Percentiles rank a stretch among this genome's conserved stretches.
These are phyloP conservation scores for Tardiomyces depauwii DNA, from an alignment of 1,139 yeast genomes.

Conservation along the genomic window DNA sequence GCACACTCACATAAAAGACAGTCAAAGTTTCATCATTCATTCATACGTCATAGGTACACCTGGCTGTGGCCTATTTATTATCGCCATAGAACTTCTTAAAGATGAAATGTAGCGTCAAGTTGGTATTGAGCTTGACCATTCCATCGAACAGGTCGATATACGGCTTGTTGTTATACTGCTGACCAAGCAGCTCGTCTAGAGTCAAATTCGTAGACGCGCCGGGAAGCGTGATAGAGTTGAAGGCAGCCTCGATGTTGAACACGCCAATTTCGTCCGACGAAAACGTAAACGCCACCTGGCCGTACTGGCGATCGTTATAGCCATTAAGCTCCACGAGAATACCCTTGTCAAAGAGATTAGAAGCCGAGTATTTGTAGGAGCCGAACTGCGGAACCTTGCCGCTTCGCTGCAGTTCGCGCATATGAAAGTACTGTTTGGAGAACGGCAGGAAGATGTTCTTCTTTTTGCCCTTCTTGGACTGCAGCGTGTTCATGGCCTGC, in stretches of 20 bases:
- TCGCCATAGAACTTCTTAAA: slow-evolving; percentile 56
- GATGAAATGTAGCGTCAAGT: slow-evolving; percentile 52
- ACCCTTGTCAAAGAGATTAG: slow-evolving; percentile 64
- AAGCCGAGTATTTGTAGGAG: slow-evolving; percentile 70
- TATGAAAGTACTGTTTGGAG: slow-evolving; percentile 71
- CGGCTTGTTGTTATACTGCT: slow-evolving; percentile 45
- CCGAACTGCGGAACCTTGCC: slow-evolving; percentile 61
- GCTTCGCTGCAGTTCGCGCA: slow-evolving; percentile 54
- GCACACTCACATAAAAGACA: too few relatives aligned
- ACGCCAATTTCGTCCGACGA: slow-evolving; percentile 66
- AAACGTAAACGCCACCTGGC: slow-evolving; percentile 64
- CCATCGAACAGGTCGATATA: slow-evolving; percentile 50
- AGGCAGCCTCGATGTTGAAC: slow-evolving; percentile 57
- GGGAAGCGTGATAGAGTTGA: slow-evolving; percentile 34
- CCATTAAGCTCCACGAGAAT: slow-evolving; percentile 47
- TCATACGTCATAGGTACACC: too few relatives aligned
- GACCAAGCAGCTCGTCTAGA: slow-evolving; percentile 55
- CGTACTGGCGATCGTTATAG: slow-evolving; percentile 39
- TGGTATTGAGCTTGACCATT: slow-evolving; percentile 54
- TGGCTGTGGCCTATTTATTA: too few relatives aligned
- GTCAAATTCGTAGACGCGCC: slow-evolving; percentile 47
- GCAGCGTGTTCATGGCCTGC: slow-evolving; percentile 50
- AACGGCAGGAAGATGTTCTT: slow-evolving; percentile 50
- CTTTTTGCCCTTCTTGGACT: slow-evolving; percentile 36
- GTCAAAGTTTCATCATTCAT: too few relatives aligned